Conservation (phyloP, 352 stramenopile species). For the Pythium insidiosum region DNA sequence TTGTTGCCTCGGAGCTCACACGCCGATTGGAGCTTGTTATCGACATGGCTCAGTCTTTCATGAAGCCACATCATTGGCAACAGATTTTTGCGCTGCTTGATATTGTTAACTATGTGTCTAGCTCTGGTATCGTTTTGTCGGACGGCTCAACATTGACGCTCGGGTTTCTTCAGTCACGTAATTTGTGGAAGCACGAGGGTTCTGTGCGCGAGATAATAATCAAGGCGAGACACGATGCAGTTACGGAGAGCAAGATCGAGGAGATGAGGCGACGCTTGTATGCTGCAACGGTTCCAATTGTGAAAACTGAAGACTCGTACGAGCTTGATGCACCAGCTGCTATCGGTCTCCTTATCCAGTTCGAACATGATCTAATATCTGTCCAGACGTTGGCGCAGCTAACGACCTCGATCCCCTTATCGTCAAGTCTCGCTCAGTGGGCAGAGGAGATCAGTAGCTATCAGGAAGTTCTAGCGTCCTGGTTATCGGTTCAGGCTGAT, state of each 20-base stretch:
- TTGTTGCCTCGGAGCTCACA: conserved; percentile 29
- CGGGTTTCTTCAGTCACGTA: conserved; percentile 34
- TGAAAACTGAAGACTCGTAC: conserved; percentile 33
- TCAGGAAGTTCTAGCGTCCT: conserved; percentile 51
- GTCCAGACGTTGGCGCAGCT: conserved; percentile 50
- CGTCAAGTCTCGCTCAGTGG: conserved; percentile 37
- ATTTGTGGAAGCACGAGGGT: conserved; percentile 43
- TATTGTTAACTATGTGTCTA: conserved; percentile 42
- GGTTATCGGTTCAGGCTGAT: conserved; percentile 38
- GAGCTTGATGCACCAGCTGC: conserved; percentile 28
- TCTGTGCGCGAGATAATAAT: conserved; percentile 51
- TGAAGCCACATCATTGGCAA: conserved; percentile 55
- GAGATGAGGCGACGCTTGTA: conserved; percentile 48
- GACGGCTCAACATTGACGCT: conserved; percentile 45
- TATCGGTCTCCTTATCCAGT: conserved; percentile 24
- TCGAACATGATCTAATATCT: conserved; percentile 47
- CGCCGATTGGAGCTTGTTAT: conserved; percentile 33
- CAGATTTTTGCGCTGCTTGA: conserved; percentile 41
- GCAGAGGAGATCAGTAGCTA: conserved; percentile 51
- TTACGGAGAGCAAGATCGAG: conserved; percentile 45
- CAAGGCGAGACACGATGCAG: conserved; percentile 40
- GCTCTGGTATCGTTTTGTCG: conserved; percentile 31
- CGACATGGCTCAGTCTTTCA: conserved; percentile 39
- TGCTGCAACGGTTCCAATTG: conserved; percentile 25
- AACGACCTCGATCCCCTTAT: conserved; percentile 23